Conservation (phyloP, 1,139 yeast species). For the Blastobotrys capitulatus region DNA sequence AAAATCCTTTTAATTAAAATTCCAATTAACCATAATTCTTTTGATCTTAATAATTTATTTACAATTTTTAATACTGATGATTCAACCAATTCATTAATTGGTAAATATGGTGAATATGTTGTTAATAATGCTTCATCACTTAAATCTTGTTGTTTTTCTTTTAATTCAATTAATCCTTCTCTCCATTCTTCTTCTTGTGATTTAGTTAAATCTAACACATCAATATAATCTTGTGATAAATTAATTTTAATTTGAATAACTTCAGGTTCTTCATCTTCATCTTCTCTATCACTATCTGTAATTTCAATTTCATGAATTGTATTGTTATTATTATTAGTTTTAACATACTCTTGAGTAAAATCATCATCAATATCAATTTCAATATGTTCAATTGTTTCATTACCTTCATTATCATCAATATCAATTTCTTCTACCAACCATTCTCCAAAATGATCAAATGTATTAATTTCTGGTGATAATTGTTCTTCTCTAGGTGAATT, state of each 20-base stretch:
- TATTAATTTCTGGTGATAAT: neutral
- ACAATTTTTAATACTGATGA: constrained; percentile 68
- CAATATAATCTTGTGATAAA: constrained; percentile 13
- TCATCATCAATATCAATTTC: constrained; percentile 31
- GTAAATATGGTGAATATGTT: constrained; percentile 32
- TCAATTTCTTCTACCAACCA: neutral
- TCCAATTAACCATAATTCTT: constrained; percentile 47
- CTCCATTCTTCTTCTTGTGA: constrained; percentile 8
- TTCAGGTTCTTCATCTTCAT: constrained; percentile 34
- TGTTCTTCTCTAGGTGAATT: neutral
- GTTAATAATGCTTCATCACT: constrained; percentile 14
- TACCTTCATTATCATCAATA: neutral
- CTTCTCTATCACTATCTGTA: constrained; percentile 25
- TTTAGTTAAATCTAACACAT: constrained; percentile 6
- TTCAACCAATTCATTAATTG: constrained; percentile 45
- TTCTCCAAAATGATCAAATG: neutral
- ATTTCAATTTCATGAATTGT: neutral
- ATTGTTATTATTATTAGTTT: constrained; percentile 40
- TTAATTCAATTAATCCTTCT: neutral
- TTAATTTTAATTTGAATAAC: constrained; percentile 38
- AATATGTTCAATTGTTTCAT: neutral
- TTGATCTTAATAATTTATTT: constrained; percentile 74
- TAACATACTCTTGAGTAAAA: constrained; percentile 35
- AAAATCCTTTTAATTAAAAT: constrained; percentile 66
- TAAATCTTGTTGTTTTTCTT: constrained; percentile 17